Evolutionary conservation across 140 eudicot species (phyloP), one percentile per base, ranked within the genome.

Genomic region (Artemisia princeps): DNA sequence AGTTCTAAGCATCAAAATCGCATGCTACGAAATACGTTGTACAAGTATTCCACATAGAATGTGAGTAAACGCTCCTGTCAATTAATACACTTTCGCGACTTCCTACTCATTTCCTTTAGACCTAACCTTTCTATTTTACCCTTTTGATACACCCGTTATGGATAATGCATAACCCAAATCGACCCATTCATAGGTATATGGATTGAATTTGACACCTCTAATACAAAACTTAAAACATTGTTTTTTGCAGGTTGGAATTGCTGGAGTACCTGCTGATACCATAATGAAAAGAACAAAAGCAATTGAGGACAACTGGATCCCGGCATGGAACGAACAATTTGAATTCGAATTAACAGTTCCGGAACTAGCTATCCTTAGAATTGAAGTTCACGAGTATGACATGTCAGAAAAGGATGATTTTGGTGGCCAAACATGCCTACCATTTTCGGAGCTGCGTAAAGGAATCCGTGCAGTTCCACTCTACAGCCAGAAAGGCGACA

Each of bases 401-500:
- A 79, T 83, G 86, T 83, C 96, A 5, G 87, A 83, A 42, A 91
- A 87, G 69, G 97, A 91, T 59, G 96, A 91, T 71, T 91, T 91
- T 71, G 97, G 85, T 50, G 97, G 97, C 10, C 97, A 91, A 68
- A 68, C 95, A 53, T 87, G 96, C 74, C 79, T 87, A 12, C 97
- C 97, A 0, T 76, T 91, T 17, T 80, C 87, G 16, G 96, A 91
- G 80, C 85, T 91, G 71, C 82, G 86, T 70, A 80, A 75, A 46
- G 97, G 97, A 20, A 85, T 91, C 28, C 85, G 97, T 60, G 80
- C 96, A 0, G 96, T 91, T 65, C 95, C 97, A 44, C 86, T 91
- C 22, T 70, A 85, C 68, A 69, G 74, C 64, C 78, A 74, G 20
- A 77, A 81, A 71, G 96, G 95, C 9, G 84, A 79, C 3, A 81